A percentile compares a stretch with the other conserved stretches of the same genome.
phyloP scores from a whole-genome alignment of 2,329 filamentous ascomycete genomes.

The Sporothrix phasma region DNA sequence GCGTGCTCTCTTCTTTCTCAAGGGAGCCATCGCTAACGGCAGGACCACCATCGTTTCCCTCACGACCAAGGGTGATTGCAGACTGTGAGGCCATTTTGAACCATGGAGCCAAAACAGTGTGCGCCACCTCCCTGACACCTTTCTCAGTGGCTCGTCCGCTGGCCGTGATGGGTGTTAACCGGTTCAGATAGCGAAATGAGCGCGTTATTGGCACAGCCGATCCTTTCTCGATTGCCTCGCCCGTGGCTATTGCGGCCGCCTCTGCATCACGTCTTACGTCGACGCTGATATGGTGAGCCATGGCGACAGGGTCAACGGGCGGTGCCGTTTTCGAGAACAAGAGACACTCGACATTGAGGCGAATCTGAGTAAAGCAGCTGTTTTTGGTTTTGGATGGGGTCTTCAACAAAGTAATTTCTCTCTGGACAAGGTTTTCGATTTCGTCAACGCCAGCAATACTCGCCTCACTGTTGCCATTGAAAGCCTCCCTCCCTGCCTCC shows the following conservation, averaged over 20 bases:
- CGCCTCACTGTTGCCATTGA: background rate
- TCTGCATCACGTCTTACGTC: slow-evolving; percentile 39
- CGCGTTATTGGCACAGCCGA: background rate
- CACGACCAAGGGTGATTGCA: slow-evolving; percentile 10
- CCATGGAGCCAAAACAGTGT: slow-evolving; percentile 50
- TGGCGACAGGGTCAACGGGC: slow-evolving; percentile 45
- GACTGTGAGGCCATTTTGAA: slow-evolving; percentile 41
- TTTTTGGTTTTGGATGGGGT: slow-evolving; percentile 30
- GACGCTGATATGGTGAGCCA: slow-evolving; percentile 45
- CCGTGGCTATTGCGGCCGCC: slow-evolving; percentile 34
- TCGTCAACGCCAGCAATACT: slow-evolving; percentile 40
- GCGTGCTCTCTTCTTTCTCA: background rate
- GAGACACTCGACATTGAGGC: slow-evolving; percentile 50
- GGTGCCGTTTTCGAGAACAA: slow-evolving; percentile 49
- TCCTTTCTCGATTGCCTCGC: background rate
- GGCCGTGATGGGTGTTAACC: slow-evolving; percentile 41
- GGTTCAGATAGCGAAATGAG: slow-evolving; percentile 44
- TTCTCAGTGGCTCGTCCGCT: slow-evolving; percentile 57
- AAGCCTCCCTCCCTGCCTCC: background rate
- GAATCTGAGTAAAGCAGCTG: slow-evolving; percentile 42
- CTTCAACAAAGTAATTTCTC: slow-evolving; percentile 58
- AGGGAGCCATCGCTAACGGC: background rate
- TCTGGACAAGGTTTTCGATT: slow-evolving; percentile 62
- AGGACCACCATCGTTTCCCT: background rate
- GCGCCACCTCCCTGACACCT: slow-evolving; percentile 56